Conservation (phyloP, 1,284 basidiomycete species). For the Psilocybe mexicana region DNA sequence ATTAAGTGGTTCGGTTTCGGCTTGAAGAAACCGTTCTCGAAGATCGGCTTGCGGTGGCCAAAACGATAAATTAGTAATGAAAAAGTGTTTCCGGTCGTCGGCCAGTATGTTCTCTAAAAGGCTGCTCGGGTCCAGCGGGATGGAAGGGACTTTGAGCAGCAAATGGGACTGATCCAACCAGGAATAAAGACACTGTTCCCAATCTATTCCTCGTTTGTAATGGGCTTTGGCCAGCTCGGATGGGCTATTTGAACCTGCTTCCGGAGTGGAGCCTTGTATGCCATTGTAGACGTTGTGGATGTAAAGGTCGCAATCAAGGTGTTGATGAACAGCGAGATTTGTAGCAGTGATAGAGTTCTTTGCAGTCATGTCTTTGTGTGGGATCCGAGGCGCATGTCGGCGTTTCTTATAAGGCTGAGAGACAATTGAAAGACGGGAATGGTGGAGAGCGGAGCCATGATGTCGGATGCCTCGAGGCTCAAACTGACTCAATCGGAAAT, state of each 20-base stretch:
- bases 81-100: constrained; percentile 48
- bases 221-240: constrained; percentile 39
- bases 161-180: constrained; percentile 46
- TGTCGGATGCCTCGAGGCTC: not conserved
- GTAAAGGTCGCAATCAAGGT: constrained; percentile 48
- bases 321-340: constrained; percentile 45
- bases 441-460: constrained; percentile 8
- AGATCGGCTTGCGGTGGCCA: constrained; percentile 38
- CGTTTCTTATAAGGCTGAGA: constrained; percentile 6
- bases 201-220: constrained; percentile 46
- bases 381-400: not conserved
- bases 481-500: constrained; percentile 1
- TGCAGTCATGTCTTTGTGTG: constrained; percentile 16
- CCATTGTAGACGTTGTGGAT: constrained; percentile 43
- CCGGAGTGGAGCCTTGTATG: constrained; percentile 8
- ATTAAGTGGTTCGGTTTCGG: constrained; percentile 34
- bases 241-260: constrained; percentile 14
- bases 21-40: constrained; percentile 32
- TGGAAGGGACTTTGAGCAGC: constrained; percentile 40
- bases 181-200: constrained; percentile 47
- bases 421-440: not conserved
- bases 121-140: constrained; percentile 32
- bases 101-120: constrained; percentile 42
- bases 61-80: constrained; percentile 47
- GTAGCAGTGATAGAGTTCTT: constrained; percentile 43